Evolutionary conservation across 2,329 filamentous ascomycete species (phyloP), one percentile per base, ranked within the genome.

Genomic region (Colletotrichum nymphaeae): DNA sequence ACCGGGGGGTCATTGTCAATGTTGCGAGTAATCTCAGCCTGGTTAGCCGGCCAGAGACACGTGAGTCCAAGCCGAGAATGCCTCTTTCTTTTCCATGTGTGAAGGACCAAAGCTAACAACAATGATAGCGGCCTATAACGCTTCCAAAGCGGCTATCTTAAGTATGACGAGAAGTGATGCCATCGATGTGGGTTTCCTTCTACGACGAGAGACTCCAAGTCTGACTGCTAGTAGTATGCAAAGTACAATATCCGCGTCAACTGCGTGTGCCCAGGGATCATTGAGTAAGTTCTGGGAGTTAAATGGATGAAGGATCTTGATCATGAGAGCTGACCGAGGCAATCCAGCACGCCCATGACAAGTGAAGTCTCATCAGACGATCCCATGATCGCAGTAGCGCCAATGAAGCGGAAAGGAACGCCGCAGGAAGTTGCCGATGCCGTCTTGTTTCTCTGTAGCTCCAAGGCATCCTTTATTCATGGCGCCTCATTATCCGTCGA

Each of bases 341-440:
- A 0, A 0, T 1, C 53, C 46, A 81, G 79, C n/a, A 86, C 84
- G 1, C 83, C 84, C 9, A 84, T 86, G 81, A 85, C 84, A 4
- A 79, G 78, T 49, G 79, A 80, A 4, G 80, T 85, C n/a, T 78
- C 83, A 11, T 78, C 73, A 2, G 75, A 83, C 9, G 78, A 80
- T 26, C 80, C 78, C 0, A 77, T 79, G 5, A 79, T 84, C 7
- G 76, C 76, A n/a, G 78, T 79, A 4, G 80, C 82, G 8, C 81
- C 81, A 0, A 81, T 84, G 79, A 78, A 80, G 68, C 76, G 84
- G 30, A 82, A 83, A 72, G 85, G 85, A 0, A 85, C 83, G 4
- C 80, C 84, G 1, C 83, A 87, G 63, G 85, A 88, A 70, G 80
- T 87, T 12, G 85, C 86, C 3, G 86, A 87, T 75, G 84, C 83